These are phyloP conservation scores for Cardamine occulta DNA, from an alignment of 345 rosid species.

Conservation along the genomic window DNA sequence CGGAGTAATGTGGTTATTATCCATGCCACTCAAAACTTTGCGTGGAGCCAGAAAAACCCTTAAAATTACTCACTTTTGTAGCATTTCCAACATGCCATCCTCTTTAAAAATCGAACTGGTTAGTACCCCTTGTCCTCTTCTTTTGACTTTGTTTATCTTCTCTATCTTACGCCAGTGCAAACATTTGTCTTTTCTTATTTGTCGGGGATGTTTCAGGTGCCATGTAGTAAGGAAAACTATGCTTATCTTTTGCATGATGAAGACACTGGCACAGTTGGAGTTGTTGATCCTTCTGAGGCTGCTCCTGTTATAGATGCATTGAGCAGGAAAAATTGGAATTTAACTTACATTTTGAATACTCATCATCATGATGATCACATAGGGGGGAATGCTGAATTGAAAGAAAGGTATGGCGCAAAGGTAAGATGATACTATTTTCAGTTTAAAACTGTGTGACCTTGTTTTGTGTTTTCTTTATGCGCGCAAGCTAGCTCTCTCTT, in stretches of 20 bases:
- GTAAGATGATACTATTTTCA: constrained; percentile 50
- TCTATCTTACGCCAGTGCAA: background rate
- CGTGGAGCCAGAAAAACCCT: constrained; percentile 91
- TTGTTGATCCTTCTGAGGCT: constrained; percentile 98
- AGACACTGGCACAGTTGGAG: constrained; percentile 98
- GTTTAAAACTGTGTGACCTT: background rate
- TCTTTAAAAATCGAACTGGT: constrained; percentile 95
- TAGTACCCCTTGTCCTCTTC: constrained; percentile 20
- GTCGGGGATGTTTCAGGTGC: constrained; percentile 61
- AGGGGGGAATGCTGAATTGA: constrained; percentile 88
- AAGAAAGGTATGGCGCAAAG: constrained; percentile 98
- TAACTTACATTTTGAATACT: constrained; percentile 91
- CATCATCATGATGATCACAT: constrained; percentile 95
- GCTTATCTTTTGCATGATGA: constrained; percentile 93
- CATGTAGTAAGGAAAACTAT: constrained; percentile 85
- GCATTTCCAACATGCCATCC: constrained; percentile 68
- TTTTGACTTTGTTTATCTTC: background rate
- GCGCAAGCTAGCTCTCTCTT: background rate
- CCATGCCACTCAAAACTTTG: constrained; percentile 87
- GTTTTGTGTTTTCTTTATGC: constrained; percentile 2
- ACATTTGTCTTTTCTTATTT: constrained; percentile 1
- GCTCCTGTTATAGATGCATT: constrained; percentile 82
- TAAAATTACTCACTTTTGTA: constrained; percentile 86
- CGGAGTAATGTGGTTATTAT: constrained; percentile 74
- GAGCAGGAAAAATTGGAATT: constrained; percentile 75